A percentile compares a stretch with the other conserved stretches of the same genome.
phyloP scores from a whole-genome alignment of 208 protist species.

The Trypanosoma grayi region DNA sequence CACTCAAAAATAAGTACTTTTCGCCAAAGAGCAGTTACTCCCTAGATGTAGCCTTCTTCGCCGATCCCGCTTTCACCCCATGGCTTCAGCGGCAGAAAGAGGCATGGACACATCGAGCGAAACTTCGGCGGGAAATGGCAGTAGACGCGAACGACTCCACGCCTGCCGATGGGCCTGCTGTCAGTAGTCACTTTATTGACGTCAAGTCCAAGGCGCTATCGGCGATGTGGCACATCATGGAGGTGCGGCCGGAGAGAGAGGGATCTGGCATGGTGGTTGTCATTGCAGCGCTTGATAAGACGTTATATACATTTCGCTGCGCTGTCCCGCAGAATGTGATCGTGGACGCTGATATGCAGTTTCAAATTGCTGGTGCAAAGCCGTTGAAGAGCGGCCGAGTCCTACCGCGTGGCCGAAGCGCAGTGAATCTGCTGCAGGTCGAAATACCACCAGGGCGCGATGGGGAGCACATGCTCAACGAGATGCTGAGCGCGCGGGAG shows the following conservation, averaged over 20 bases:
- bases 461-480: constrained; percentile 71
- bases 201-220: constrained; percentile 72
- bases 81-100: constrained; percentile 61
- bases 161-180: neutral
- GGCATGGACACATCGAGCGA: constrained; percentile 70
- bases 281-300: constrained; percentile 56
- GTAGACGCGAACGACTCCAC: constrained; percentile 21
- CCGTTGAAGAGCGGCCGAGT: constrained; percentile 28
- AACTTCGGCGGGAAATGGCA: constrained; percentile 71
- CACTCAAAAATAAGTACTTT: constrained; percentile 62
- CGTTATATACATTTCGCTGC: constrained; percentile 68
- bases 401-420: constrained; percentile 47
- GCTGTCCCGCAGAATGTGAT: constrained; percentile 60
- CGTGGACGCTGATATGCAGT: constrained; percentile 47
- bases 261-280: constrained; percentile 58
- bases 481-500: constrained; percentile 50
- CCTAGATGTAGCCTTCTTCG: constrained; percentile 80
- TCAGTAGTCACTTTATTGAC: constrained; percentile 79
- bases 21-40: constrained; percentile 47
- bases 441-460: constrained; percentile 43
- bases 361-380: constrained; percentile 5
- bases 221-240: constrained; percentile 72
- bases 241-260: constrained; percentile 63
- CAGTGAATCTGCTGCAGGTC: constrained; percentile 54
- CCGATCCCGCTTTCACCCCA: constrained; percentile 20